Conservation (phyloP, 1,284 basidiomycete genomes). For the Cutaneotrichosporon sp. region DNA sequence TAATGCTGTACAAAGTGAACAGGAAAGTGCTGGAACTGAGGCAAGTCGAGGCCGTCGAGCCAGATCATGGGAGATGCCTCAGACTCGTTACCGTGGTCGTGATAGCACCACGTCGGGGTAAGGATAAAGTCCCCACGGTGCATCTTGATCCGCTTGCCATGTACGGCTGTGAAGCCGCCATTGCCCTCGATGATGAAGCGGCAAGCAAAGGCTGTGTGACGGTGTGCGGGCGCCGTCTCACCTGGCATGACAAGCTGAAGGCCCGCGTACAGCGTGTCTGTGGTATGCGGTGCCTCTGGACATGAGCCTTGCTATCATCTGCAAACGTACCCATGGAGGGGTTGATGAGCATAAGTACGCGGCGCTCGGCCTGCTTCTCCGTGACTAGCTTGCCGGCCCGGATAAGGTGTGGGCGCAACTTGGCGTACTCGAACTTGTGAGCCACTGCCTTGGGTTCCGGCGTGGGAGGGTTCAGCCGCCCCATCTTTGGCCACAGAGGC, state of each 20-base stretch:
- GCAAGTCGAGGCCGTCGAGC: conserved; percentile 32
- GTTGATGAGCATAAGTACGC: conserved; percentile 33
- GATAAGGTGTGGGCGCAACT: conserved; percentile 26
- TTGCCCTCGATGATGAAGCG: conserved; percentile 34
- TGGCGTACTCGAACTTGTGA: conserved; percentile 29
- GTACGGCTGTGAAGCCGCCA: conserved; percentile 31
- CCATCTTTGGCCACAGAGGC: conserved; percentile 29
- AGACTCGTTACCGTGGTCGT: conserved; percentile 32
- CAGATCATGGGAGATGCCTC: conserved; percentile 30
- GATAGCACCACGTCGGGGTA: conserved; percentile 28
- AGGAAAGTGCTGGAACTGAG: conserved; percentile 30
- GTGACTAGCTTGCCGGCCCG: conserved; percentile 29
- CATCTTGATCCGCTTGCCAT: conserved; percentile 30
- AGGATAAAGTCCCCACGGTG: conserved; percentile 31
- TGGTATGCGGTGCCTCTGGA: conserved; percentile 22
- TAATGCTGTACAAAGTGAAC: conserved; percentile 32
- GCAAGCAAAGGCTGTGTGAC: conserved; percentile 29
- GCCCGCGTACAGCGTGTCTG: conserved; percentile 32
- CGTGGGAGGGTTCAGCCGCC: conserved; percentile 17
- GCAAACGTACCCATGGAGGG: conserved; percentile 4
- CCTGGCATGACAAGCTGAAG: conserved; percentile 32
- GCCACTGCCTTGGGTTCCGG: conserved; percentile 26
- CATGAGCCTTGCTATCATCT: neutral
- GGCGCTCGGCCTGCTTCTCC: conserved; percentile 30
- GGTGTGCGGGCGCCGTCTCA: conserved; percentile 31